Evolutionary conservation across 2,329 filamentous ascomycete species (phyloP).

Genomic region (Calonectria leucothoes): DNA sequence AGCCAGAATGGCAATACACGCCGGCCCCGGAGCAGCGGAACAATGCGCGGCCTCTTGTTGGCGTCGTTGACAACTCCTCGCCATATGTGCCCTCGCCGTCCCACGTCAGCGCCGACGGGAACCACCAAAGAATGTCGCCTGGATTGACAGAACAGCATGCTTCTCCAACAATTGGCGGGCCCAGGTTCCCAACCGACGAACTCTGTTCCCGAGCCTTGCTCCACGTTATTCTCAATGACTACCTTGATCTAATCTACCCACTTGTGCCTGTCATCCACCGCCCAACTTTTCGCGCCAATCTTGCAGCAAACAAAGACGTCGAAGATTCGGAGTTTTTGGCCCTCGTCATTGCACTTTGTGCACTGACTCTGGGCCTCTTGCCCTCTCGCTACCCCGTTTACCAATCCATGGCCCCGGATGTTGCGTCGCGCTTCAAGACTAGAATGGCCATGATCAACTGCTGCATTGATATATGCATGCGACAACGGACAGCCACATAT

Average conservation of each 20-base stretch:
- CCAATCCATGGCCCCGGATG: constrained; percentile 29
- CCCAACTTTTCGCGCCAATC: constrained; percentile 38
- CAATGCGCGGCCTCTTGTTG: neutral
- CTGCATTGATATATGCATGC: constrained; percentile 39
- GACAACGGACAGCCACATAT: constrained; percentile 34
- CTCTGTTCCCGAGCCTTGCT: constrained; percentile 39
- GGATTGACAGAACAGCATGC: neutral
- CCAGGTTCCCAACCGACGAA: constrained; percentile 38
- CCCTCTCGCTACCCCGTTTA: constrained; percentile 42
- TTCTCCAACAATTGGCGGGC: neutral
- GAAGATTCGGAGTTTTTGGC: constrained; percentile 39
- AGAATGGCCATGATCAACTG: constrained; percentile 41
- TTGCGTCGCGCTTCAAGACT: constrained; percentile 37
- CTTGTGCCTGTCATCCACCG: constrained; percentile 41
- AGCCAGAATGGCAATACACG: constrained; percentile 13
- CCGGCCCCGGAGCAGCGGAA: constrained; percentile 9
- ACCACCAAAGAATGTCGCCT: constrained; percentile 1
- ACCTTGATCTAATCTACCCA: constrained; percentile 41
- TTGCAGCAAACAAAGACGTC: constrained; percentile 34
- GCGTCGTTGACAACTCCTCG: constrained; percentile 6
- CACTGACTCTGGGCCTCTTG: constrained; percentile 39
- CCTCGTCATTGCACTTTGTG: constrained; percentile 38
- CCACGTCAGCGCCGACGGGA: constrained; percentile 2
- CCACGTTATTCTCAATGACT: constrained; percentile 37
- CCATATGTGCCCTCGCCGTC: constrained; percentile 9